A percentile compares a stretch with the other conserved stretches of the same genome.
Conservation (phyloP, 169 alveolate species). For the Amoebophrya sp. region DNA sequence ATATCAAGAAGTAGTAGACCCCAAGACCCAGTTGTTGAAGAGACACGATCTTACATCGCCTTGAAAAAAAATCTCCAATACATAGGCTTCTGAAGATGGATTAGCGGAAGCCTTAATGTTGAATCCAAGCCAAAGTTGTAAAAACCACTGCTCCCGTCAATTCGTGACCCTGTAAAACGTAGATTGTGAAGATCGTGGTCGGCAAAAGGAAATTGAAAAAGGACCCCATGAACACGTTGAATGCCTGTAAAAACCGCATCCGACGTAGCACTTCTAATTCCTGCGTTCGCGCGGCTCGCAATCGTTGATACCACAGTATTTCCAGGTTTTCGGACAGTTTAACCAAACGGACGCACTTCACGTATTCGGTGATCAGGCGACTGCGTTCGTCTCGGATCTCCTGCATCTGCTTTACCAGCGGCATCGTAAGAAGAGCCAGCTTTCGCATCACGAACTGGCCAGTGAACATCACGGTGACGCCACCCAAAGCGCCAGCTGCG, state of each 20-base stretch:
- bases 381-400: background rate
- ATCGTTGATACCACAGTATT: background rate
- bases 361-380: background rate
- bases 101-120: too few relatives aligned
- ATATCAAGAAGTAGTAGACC: too few relatives aligned
- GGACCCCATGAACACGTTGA: background rate
- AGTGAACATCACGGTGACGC: background rate
- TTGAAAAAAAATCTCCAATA: too few relatives aligned
- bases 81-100: too few relatives aligned
- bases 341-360: background rate
- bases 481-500: background rate
- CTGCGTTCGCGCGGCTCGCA: background rate
- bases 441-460: conserved; percentile 14
- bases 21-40: too few relatives aligned
- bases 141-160: background rate
- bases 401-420: background rate
- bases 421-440: background rate
- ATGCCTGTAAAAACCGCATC: background rate
- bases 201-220: background rate
- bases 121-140: background rate
- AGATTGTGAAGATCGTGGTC: background rate
- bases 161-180: background rate
- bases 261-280: background rate
- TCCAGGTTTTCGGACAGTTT: background rate
- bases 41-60: too few relatives aligned